Base-by-base conservation (phyloP, 2,329 filamentous ascomycete genomes). In the Calonectria leucothoes region DNA sequence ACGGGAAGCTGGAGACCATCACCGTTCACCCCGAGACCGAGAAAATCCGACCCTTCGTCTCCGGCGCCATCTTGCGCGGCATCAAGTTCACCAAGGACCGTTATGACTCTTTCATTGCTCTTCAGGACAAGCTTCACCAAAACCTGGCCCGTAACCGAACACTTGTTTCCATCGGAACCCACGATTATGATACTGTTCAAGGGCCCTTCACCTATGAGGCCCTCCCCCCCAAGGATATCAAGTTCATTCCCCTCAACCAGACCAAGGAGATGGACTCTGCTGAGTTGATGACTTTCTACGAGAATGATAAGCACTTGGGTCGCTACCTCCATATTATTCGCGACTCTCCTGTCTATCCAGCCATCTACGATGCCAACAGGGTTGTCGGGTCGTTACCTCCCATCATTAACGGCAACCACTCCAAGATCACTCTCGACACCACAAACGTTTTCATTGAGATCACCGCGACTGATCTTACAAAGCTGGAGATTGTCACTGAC, bases 161-260 rank as follows among this genome's bases (percentile, higher is more conserved):
- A 0, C 87, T 99, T 59, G 96, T 98, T n/a, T 94, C 96, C 27
- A 98, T 99, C 82, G 97, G 97, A 79, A 99, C 97, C 4, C 97
- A 99, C 85, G 96, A 99, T 83, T 89, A 98, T 76, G 96, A 98
- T 83, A 98, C 95, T 23, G 89, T 99, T 80, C 89, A 98, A 85
- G 97, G 96, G 0, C 97, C 97, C 59, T 99, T 99, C 90, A 96
- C 95, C 71, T 99, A 99, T 83, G 96, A 98, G 86, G 97, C 97
- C 23, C 90, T 96, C 37, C 89, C 94, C 61, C 97, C 97, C n/a
- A 93, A 95, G 85, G 92, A 98, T 79, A 98, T 99, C 86, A 93
- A 93, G 81, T 99, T 99, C 85, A 87, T 89, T 23, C 97, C 97
- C 27, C 88, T 99, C 76, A 99, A 98, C 87, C 96, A 98, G 88